These are phyloP conservation scores for Candida ascalaphidarum DNA, from an alignment of 805 yeast species.

Conservation along the genomic window DNA sequence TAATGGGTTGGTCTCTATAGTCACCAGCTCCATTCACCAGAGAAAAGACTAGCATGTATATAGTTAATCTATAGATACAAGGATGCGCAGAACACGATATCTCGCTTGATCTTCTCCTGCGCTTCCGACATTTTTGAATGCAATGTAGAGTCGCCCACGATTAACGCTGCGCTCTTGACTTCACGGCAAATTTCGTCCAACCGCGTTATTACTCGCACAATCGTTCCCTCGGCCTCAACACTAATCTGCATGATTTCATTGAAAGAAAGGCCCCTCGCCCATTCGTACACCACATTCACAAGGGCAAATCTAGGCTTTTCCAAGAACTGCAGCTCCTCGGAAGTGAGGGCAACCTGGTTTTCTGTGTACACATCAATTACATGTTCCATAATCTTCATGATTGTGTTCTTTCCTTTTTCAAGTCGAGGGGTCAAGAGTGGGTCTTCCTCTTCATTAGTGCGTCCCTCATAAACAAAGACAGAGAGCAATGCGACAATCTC, in stretches of 20 bases:
- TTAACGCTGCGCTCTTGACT: conserved; percentile 86
- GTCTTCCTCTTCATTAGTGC: conserved; percentile 54
- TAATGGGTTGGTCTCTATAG: conserved; percentile 20
- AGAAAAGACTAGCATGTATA: background rate
- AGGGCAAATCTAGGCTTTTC: conserved; percentile 83
- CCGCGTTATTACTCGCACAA: conserved; percentile 90
- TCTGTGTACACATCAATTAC: conserved; percentile 54
- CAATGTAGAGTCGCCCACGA: conserved; percentile 87
- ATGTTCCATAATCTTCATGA: conserved; percentile 60
- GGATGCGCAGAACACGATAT: conserved; percentile 95
- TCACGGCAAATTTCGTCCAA: conserved; percentile 93
- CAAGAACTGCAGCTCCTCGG: conserved; percentile 78
- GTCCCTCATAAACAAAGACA: conserved; percentile 89
- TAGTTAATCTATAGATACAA: conserved; percentile 51
- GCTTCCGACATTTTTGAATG: conserved; percentile 87
- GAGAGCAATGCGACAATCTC: conserved; percentile 94
- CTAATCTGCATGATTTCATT: conserved; percentile 85
- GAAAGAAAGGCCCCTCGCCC: conserved; percentile 94
- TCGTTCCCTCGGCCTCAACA: conserved; percentile 90
- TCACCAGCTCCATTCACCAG: conserved; percentile 1
- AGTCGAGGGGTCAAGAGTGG: conserved; percentile 69
- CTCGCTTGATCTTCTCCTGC: conserved; percentile 91
- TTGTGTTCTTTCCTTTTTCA: conserved; percentile 57
- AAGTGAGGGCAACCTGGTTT: conserved; percentile 66
- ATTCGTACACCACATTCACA: conserved; percentile 91